phyloP scores from a whole-genome alignment of 2,329 filamentous ascomycete species.

The Thyridium curvatum region DNA sequence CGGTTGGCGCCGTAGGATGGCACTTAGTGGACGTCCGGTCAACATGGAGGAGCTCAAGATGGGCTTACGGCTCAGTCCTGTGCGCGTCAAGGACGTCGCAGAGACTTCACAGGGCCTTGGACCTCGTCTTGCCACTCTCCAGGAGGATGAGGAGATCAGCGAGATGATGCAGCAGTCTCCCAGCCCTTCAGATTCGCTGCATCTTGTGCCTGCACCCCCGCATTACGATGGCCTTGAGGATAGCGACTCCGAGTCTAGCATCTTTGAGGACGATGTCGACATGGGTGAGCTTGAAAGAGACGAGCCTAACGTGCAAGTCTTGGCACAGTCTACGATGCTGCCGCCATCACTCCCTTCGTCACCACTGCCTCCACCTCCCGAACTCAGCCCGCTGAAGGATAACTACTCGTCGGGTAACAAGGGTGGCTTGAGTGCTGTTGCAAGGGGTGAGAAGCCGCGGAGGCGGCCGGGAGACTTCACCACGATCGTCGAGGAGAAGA shows the following conservation, averaged over 20 bases:
- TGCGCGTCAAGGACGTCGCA: slow-evolving; percentile 46
- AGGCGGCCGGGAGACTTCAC: slow-evolving; percentile 31
- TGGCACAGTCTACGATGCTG: slow-evolving; percentile 33
- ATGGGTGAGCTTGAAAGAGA: slow-evolving; percentile 34
- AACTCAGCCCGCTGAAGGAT: slow-evolving; percentile 45
- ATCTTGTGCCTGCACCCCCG: slow-evolving; percentile 29
- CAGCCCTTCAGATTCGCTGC: slow-evolving; percentile 29
- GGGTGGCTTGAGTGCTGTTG: slow-evolving; percentile 19
- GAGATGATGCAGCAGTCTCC: slow-evolving; percentile 14
- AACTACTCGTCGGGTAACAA: slow-evolving; percentile 45
- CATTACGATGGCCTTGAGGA: slow-evolving; percentile 18
- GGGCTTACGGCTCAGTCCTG: slow-evolving; percentile 58
- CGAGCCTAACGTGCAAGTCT: slow-evolving; percentile 37
- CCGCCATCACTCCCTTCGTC: slow-evolving; percentile 28
- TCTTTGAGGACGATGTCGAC: slow-evolving; percentile 36
- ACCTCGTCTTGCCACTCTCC: slow-evolving; percentile 23
- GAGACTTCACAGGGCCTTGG: slow-evolving; percentile 34
- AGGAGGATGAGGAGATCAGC: slow-evolving; percentile 15
- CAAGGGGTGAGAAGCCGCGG: slow-evolving; percentile 18
- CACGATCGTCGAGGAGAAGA: slow-evolving; percentile 42
- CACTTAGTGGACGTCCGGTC: slow-evolving; percentile 60
- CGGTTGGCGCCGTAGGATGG: slow-evolving; percentile 81
- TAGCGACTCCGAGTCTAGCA: slow-evolving; percentile 31
- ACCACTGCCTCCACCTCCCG: slow-evolving; percentile 39
- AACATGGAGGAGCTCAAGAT: slow-evolving; percentile 62